phyloP scores from a whole-genome alignment of 2,329 filamentous ascomycete species.

The Paraphaeosphaeria minitans region DNA sequence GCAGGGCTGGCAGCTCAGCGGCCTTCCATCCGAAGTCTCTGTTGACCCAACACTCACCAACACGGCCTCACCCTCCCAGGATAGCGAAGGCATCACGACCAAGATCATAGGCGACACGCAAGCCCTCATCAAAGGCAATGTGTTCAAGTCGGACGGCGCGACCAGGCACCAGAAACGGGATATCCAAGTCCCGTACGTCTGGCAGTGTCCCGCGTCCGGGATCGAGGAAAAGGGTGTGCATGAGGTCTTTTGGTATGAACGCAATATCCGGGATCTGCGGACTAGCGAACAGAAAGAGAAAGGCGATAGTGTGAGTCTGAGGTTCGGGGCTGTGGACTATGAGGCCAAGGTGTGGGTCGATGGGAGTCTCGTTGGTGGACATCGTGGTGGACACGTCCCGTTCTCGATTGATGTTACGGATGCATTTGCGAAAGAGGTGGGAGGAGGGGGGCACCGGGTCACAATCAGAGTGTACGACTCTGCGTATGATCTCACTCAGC shows the following conservation, averaged over 20 bases:
- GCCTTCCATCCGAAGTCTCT: slow-evolving; percentile 53
- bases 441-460: slow-evolving; percentile 40
- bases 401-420: slow-evolving; percentile 64
- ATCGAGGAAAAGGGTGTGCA: slow-evolving; percentile 67
- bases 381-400: slow-evolving; percentile 65
- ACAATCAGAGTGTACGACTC: slow-evolving; percentile 67
- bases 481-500: slow-evolving; percentile 67
- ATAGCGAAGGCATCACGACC: slow-evolving; percentile 49
- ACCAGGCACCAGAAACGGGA: slow-evolving; percentile 53
- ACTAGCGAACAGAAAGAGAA: slow-evolving; percentile 47
- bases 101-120: slow-evolving; percentile 58
- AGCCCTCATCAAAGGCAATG: slow-evolving; percentile 54
- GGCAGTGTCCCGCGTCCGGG: slow-evolving; percentile 67
- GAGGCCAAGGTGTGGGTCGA: slow-evolving; percentile 63
- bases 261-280: slow-evolving; percentile 57
- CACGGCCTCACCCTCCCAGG: slow-evolving; percentile 15
- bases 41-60: slow-evolving; percentile 28
- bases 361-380: slow-evolving; percentile 58
- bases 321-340: slow-evolving; percentile 68
- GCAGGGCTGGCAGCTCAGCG: slow-evolving; percentile 59
- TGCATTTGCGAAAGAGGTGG: slow-evolving; percentile 25
- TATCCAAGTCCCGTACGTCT: slow-evolving; percentile 69
- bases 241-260: slow-evolving; percentile 71
- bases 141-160: slow-evolving; percentile 38
- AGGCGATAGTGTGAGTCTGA: slow-evolving; percentile 54